Evolutionary conservation across 2,329 filamentous ascomycete species (phyloP).

Genomic region (Exophiala spinifera): DNA sequence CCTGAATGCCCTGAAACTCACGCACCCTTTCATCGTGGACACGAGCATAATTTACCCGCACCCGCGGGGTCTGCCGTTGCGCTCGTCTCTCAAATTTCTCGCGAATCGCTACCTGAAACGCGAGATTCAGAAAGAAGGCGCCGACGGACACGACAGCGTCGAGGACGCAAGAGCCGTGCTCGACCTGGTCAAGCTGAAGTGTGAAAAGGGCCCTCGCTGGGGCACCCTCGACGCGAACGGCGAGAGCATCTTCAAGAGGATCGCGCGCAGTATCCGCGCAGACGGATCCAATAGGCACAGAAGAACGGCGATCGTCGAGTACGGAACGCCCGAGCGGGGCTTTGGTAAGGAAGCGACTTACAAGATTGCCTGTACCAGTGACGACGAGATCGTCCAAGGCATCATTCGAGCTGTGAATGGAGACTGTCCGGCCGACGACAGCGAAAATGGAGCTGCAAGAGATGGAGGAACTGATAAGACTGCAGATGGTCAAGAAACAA

Average conservation of each 20-base stretch:
- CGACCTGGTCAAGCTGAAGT: constrained; percentile 92
- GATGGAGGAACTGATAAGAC: neutral
- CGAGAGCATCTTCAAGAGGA: constrained; percentile 85
- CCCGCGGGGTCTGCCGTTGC: constrained; percentile 81
- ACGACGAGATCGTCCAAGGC: constrained; percentile 56
- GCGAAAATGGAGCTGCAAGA: neutral
- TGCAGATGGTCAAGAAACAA: neutral
- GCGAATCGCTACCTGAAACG: constrained; percentile 62
- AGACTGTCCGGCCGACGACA: neutral
- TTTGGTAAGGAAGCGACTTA: constrained; percentile 56
- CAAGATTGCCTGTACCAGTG: constrained; percentile 55
- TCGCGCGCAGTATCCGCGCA: constrained; percentile 56
- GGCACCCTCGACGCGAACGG: constrained; percentile 73
- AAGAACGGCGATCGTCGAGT: constrained; percentile 70
- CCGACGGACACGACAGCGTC: constrained; percentile 79
- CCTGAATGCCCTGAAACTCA: constrained; percentile 76
- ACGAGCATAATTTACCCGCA: constrained; percentile 89
- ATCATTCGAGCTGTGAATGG: constrained; percentile 38
- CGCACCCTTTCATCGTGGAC: constrained; percentile 91
- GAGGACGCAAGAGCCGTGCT: constrained; percentile 90
- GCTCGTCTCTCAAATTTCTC: constrained; percentile 37
- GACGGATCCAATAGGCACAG: constrained; percentile 34
- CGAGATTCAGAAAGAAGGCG: constrained; percentile 80
- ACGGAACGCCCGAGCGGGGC: constrained; percentile 71
- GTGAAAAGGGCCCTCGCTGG: constrained; percentile 85